These are phyloP conservation scores for Coriolopsis trogii DNA, from an alignment of 1,284 basidiomycete species.

Conservation along the genomic window DNA sequence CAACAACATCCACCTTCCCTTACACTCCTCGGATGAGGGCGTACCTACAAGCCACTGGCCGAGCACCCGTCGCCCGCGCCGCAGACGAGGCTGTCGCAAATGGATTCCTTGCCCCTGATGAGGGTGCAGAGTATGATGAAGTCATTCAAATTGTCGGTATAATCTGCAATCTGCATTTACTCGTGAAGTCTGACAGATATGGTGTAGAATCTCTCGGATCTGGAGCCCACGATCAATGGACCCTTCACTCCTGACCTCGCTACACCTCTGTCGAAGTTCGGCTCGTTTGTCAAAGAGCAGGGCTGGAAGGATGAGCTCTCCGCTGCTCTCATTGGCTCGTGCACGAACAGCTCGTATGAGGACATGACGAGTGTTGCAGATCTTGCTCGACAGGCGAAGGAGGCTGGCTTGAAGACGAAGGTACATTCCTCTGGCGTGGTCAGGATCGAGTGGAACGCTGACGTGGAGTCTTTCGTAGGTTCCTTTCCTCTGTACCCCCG, in stretches of 20 bases:
- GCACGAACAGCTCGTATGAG: constrained; percentile 97
- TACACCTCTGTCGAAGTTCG: constrained; percentile 94
- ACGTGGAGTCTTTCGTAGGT: constrained; percentile 47
- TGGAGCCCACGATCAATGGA: constrained; percentile 97
- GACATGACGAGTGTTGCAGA: constrained; percentile 94
- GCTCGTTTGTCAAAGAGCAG: constrained; percentile 77
- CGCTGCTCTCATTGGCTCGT: constrained; percentile 94
- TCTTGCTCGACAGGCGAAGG: constrained; percentile 88
- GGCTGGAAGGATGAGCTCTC: constrained; percentile 93
- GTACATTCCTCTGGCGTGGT: neutral
- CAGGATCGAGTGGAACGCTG: neutral
- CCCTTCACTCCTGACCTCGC: constrained; percentile 98
- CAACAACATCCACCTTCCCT: constrained; percentile 97
- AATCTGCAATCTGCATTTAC: neutral
- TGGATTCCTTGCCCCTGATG: constrained; percentile 85
- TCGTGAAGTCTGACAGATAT: neutral
- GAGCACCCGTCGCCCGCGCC: constrained; percentile 85
- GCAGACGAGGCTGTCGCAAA: constrained; percentile 83
- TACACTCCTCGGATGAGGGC: constrained; percentile 90
- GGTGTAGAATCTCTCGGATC: constrained; percentile 79
- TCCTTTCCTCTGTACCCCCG: constrained; percentile 96
- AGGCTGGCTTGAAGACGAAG: constrained; percentile 59
- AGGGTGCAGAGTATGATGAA: constrained; percentile 95
- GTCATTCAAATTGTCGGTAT: constrained; percentile 86
- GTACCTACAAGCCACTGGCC: constrained; percentile 90